Evolutionary conservation across 78 protist species (phyloP).

Genomic region (Dictyostelium citrinum): DNA sequence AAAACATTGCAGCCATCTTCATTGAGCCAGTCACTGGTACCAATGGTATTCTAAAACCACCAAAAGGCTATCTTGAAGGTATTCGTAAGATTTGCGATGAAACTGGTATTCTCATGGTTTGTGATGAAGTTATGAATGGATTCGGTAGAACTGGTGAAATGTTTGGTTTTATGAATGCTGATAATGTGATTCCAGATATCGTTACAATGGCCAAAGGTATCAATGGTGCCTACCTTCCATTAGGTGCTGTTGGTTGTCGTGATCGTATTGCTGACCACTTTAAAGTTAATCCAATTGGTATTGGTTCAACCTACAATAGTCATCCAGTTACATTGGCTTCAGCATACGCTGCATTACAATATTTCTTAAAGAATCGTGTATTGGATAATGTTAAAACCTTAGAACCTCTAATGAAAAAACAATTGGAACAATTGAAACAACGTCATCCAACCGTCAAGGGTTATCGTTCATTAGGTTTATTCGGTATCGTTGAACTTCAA

Average conservation of each 20-base stretch:
- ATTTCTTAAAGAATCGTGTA: slow-evolving; percentile 49
- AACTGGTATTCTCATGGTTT: slow-evolving; percentile 73
- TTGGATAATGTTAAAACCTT: slow-evolving; percentile 49
- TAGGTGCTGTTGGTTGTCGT: slow-evolving; percentile 79
- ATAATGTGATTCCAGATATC: slow-evolving; percentile 79
- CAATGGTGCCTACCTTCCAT: slow-evolving; percentile 80
- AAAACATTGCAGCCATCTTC: slow-evolving; percentile 75
- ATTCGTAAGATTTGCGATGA: slow-evolving; percentile 81
- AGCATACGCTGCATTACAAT: slow-evolving; percentile 76
- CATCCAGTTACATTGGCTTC: slow-evolving; percentile 85
- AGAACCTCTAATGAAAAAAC: slow-evolving; percentile 59
- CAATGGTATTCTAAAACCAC: slow-evolving; percentile 72
- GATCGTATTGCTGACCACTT: slow-evolving; percentile 54
- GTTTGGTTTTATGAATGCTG: slow-evolving; percentile 80
- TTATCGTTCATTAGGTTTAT: slow-evolving; percentile 61
- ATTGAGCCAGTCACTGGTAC: slow-evolving; percentile 81
- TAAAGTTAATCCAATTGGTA: slow-evolving; percentile 49
- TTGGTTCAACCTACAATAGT: slow-evolving; percentile 81
- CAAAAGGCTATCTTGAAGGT: slow-evolving; percentile 77
- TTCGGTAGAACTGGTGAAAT: slow-evolving; percentile 83
- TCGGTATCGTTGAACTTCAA: slow-evolving; percentile 78
- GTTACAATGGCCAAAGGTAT: slow-evolving; percentile 87
- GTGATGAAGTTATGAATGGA: slow-evolving; percentile 87
- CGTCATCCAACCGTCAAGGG: slow-evolving; percentile 68
- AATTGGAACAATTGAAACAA: slow-evolving; percentile 23